phyloP scores from a whole-genome alignment of 768 basidiomycete species.

The Tubosaeta sp. region DNA sequence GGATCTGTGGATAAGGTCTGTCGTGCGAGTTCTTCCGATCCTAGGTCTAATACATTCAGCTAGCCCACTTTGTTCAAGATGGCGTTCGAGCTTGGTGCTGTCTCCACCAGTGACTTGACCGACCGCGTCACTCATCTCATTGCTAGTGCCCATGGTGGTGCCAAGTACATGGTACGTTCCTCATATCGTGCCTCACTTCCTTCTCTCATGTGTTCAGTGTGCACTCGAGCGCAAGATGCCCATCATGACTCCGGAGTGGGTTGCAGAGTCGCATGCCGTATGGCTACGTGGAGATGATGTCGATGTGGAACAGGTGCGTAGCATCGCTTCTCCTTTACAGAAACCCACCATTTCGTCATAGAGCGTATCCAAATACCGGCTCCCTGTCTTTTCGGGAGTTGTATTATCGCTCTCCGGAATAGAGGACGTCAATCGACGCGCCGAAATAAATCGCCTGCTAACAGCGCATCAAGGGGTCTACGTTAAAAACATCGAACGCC shows the following conservation, averaged over 20 bases:
- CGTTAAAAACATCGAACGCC: constrained; percentile 71
- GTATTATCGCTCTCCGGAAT: constrained; percentile 75
- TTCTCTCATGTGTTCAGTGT: constrained; percentile 46
- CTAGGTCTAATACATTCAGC: background rate
- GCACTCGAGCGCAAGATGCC: constrained; percentile 78
- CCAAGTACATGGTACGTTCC: constrained; percentile 70
- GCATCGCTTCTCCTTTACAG: background rate
- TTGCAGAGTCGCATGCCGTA: constrained; percentile 60
- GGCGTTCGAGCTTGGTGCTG: constrained; percentile 78
- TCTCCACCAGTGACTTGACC: constrained; percentile 66
- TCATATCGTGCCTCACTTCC: background rate
- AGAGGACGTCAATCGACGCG: constrained; percentile 54
- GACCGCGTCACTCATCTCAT: constrained; percentile 86
- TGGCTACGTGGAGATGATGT: constrained; percentile 85
- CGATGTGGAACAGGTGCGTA: constrained; percentile 54
- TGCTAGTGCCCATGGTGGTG: constrained; percentile 72
- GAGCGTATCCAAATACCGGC: constrained; percentile 57
- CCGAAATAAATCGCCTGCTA: constrained; percentile 60
- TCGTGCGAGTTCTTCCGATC: constrained; percentile 3
- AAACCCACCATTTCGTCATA: constrained; percentile 25
- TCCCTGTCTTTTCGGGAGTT: constrained; percentile 71
- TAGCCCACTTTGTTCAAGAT: constrained; percentile 71
- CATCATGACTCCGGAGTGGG: constrained; percentile 76
- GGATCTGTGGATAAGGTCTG: constrained; percentile 76
- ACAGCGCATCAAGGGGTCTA: constrained; percentile 62